Base-by-base conservation (phyloP, 345 rosid species). In the Populus pruinosa region DNA sequence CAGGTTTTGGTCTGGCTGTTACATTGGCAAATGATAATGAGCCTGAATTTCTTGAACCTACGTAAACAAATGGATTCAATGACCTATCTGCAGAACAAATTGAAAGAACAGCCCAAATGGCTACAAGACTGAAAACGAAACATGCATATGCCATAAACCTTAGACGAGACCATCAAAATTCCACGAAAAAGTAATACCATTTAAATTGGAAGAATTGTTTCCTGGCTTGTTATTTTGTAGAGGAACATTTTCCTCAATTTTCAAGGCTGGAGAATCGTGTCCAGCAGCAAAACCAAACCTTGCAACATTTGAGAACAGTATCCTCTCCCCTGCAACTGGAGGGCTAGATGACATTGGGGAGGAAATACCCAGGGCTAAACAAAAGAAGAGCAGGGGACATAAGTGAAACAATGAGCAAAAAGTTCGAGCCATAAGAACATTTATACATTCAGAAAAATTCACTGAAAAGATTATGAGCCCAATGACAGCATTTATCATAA, bases 261-360 rank as follows among this genome's bases (percentile, higher is more conserved):
- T 92, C 87, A 95, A 71, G 71, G 88, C 84, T 5, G 99, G 99
- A 69, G 99, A 96, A 85, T 88, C 98, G 64, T 88, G 92, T 2
- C 84, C 97, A 47, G 98, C 99, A 71, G 98, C 99, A 70, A 89
- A 96, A 84, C 99, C 98, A 11, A 93, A 93, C 83, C 91, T 89
- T 20, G 99, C 85, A 14, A 96, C 98, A 20, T 82, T 90, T 43
- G 98, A 92, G 88, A 93, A 96, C 72, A 91, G 87, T 72, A 83
- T 83, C 87, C 91, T 91, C 87, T 87, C 94, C 65, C 90, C 87
- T 12, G 78, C 76, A 47, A 83, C 79, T 27, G 96, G 93, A 73
- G 94, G 93, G 82, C 94, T 92, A 49, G 93, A 82, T 27, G 96
- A 88, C 78, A 78, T 18, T 61, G 77, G 77, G 50, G 88, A 73